Evolutionary conservation across 2,329 filamentous ascomycete species (phyloP).

Genomic region (Nemania sp.): DNA sequence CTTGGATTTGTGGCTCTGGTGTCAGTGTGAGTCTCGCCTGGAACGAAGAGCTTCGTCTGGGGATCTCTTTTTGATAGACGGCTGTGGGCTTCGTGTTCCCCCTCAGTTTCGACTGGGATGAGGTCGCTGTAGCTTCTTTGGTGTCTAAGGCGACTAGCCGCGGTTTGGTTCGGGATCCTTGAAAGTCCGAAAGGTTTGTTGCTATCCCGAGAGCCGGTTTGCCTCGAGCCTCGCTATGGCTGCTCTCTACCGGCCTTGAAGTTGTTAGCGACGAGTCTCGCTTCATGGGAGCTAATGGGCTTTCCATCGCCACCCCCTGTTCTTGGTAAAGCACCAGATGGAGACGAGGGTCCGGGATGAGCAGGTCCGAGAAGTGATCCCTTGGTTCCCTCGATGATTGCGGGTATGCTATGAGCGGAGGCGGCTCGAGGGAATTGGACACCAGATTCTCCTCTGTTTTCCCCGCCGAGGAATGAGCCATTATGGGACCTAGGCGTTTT

Average conservation of each 20-base stretch:
- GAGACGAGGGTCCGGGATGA: constrained; percentile 47
- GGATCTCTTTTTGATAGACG: constrained; percentile 46
- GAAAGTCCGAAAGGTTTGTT: constrained; percentile 26
- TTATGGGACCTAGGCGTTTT: constrained; percentile 28
- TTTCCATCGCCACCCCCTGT: neutral
- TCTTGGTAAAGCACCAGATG: constrained; percentile 40
- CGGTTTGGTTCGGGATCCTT: constrained; percentile 24
- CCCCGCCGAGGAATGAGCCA: constrained; percentile 37
- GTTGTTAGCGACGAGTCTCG: neutral
- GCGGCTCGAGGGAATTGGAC: constrained; percentile 32
- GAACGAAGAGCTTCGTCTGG: constrained; percentile 42
- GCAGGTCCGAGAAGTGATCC: constrained; percentile 46
- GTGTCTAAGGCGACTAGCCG: constrained; percentile 23
- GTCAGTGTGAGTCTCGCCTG: constrained; percentile 28
- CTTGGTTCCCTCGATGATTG: constrained; percentile 12
- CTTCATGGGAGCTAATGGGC: neutral
- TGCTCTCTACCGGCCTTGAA: constrained; percentile 1
- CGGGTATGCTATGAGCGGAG: constrained; percentile 11
- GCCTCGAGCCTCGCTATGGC: constrained; percentile 22
- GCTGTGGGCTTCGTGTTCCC: constrained; percentile 47
- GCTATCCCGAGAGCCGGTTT: constrained; percentile 21
- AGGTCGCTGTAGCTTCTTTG: constrained; percentile 54
- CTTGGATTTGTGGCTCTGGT: constrained; percentile 27
- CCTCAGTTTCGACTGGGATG: constrained; percentile 53
- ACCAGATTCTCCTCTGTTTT: constrained; percentile 37